Conservation (phyloP, 192 early-diverging fungal species). For the Coemansia sp. region DNA sequence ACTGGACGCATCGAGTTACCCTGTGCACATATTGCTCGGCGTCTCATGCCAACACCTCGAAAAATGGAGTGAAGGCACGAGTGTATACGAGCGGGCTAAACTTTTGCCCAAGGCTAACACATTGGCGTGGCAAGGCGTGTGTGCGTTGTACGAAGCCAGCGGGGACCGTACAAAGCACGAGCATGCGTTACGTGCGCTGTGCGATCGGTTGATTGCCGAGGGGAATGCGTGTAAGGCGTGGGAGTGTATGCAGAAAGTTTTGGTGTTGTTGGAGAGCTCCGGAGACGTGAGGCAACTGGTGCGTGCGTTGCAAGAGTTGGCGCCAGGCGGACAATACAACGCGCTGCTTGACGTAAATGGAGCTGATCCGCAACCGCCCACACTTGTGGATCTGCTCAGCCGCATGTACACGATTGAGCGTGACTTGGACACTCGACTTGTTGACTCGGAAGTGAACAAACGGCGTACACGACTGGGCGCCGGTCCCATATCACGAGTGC, state of each 20-base stretch:
- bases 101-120: constrained; percentile 55
- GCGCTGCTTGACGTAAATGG: constrained; percentile 13
- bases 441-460: constrained; percentile 62
- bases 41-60: constrained; percentile 64
- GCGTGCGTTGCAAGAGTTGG: constrained; percentile 19
- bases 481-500: constrained; percentile 60
- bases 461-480: constrained; percentile 70
- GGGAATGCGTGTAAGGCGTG: constrained; percentile 35
- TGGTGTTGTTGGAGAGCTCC: constrained; percentile 54
- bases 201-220: constrained; percentile 48
- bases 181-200: constrained; percentile 25
- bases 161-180: constrained; percentile 23
- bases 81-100: constrained; percentile 62
- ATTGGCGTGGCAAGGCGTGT: constrained; percentile 70
- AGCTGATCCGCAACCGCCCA: constrained; percentile 19
- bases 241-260: constrained; percentile 58
- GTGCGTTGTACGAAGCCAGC: constrained; percentile 62
- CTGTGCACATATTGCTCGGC: constrained; percentile 63
- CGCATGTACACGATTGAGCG: constrained; percentile 51
- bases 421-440: constrained; percentile 47
- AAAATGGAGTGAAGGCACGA: constrained; percentile 58
- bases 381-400: constrained; percentile 28
- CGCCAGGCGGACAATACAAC: constrained; percentile 10
- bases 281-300: constrained; percentile 45
- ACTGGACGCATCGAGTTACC: constrained; percentile 47